Base-by-base conservation (phyloP, 768 basidiomycete genomes). In the Mycena rosella region DNA sequence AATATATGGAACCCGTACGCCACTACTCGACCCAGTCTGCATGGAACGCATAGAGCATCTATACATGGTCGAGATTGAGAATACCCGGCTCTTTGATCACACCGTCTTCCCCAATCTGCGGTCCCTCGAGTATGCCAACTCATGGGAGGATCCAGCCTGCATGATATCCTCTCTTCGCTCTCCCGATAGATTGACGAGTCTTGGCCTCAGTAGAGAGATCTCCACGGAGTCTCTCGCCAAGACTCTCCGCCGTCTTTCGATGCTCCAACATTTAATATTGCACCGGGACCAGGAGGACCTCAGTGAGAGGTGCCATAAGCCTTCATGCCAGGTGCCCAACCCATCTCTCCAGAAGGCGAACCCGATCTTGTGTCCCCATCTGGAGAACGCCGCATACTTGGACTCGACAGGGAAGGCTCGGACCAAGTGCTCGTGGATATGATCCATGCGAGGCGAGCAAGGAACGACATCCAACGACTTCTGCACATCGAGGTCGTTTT, bases 401-500 rank as follows among this genome's bases (percentile, higher is more conserved):
- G n/a, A n/a, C n/a, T n/a, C n/a, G n/a, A n/a, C n/a, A n/a, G n/a
- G n/a, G n/a, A n/a, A n/a, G n/a, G n/a, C n/a, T n/a, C n/a, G n/a
- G n/a, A n/a, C n/a, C n/a, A n/a, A n/a, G n/a, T 34, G 32, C 32
- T 34, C 32, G 5, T 34, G 11, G 5, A 5, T 5, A 34, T 34
- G 32, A 11, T 34, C 32, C 6, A 34, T 34, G 32, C 32, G 6
- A 34, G 32, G 32, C 32, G 11, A 11, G 6, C 32, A 5, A 34
- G 32, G 32, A 34, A 56, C 60, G 45, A 54, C 66, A 32, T 52
- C 68, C 49, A 63, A 42, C 32, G 60, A 68, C 20, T 48, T 76
- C 60, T 74, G 72, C 59, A 84, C 38, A 11, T 34, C 32, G 32
- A 34, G 6, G 32, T 34, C 11, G 32, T 34, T 34, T 34, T 34